Conservation (phyloP, 2,329 filamentous ascomycete species). For the Aspergillus unguis region DNA sequence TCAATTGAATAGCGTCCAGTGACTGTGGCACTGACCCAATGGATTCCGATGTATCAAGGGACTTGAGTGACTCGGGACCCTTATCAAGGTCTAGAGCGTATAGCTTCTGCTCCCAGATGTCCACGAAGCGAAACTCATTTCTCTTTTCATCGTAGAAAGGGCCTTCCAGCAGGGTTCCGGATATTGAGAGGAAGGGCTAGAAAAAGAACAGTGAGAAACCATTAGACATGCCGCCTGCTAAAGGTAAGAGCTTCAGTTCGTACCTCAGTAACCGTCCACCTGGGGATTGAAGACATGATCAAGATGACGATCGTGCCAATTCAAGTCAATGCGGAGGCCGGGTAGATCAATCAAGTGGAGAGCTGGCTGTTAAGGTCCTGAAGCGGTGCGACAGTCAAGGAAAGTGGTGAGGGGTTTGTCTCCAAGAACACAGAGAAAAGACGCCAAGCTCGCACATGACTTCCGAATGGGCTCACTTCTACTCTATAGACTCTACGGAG, state of each 20-base stretch:
- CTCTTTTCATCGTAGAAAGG: slow-evolving; percentile 38
- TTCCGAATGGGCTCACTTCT: not conserved
- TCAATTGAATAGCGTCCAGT: slow-evolving; percentile 1
- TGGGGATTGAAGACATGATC: slow-evolving; percentile 36
- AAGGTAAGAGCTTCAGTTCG: slow-evolving; percentile 4
- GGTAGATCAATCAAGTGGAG: not conserved
- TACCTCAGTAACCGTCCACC: slow-evolving; percentile 49
- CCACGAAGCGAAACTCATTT: slow-evolving; percentile 49
- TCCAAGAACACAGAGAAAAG: not conserved
- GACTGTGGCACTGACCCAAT: slow-evolving; percentile 47
- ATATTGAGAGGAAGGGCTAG: slow-evolving; percentile 40
- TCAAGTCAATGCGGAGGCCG: not conserved
- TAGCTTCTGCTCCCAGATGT: slow-evolving; percentile 74
- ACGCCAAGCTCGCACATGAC: slow-evolving; percentile 7
- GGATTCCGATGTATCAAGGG: slow-evolving; percentile 56
- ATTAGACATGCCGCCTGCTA: not conserved
- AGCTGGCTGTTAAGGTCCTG: not conserved
- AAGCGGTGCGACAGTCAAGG: no score
- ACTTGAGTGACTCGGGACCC: slow-evolving; percentile 58
- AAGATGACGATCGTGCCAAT: not conserved
- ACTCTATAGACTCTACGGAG: no score
- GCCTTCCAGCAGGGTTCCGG: slow-evolving; percentile 41
- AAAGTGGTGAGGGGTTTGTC: no score
- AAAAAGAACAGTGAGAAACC: slow-evolving; percentile 11
- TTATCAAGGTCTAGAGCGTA: slow-evolving; percentile 66